Evolutionary conservation across 192 early-diverging fungal species (phyloP).

Genomic region (Rhizoclosmatium sp.): DNA sequence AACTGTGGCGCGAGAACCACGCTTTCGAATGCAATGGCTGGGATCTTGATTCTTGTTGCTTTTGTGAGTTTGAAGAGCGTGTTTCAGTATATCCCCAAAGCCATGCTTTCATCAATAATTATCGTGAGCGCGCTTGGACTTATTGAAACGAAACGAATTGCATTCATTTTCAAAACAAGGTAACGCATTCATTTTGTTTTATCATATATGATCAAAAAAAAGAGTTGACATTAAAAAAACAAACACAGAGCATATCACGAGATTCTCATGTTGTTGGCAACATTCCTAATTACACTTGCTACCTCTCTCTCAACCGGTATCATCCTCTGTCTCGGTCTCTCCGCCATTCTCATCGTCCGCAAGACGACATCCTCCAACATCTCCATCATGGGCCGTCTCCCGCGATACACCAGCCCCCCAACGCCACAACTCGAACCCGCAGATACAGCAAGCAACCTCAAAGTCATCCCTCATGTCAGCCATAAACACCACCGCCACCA

Average conservation of each 20-base stretch:
- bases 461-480: background rate
- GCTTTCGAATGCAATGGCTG: constrained; percentile 78
- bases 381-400: constrained; percentile 44
- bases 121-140: constrained; percentile 81
- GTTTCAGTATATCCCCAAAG: constrained; percentile 79
- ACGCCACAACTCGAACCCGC: background rate
- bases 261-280: constrained; percentile 39
- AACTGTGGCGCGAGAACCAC: constrained; percentile 85
- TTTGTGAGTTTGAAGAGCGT: constrained; percentile 75
- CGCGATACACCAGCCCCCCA: background rate
- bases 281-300: constrained; percentile 43
- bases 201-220: background rate
- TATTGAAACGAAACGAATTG: constrained; percentile 77
- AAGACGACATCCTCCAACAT: constrained; percentile 41
- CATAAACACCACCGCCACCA: background rate
- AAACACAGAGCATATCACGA: constrained; percentile 26
- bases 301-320: constrained; percentile 41
- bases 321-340: constrained; percentile 42
- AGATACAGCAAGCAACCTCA: background rate
- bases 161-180: constrained; percentile 69
- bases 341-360: constrained; percentile 45
- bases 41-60: constrained; percentile 73
- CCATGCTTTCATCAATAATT: constrained; percentile 83
- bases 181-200: background rate
- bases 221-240: background rate